Conservation (phyloP, 2,329 filamentous ascomycete species). For the Leptoxyphium fumago region DNA sequence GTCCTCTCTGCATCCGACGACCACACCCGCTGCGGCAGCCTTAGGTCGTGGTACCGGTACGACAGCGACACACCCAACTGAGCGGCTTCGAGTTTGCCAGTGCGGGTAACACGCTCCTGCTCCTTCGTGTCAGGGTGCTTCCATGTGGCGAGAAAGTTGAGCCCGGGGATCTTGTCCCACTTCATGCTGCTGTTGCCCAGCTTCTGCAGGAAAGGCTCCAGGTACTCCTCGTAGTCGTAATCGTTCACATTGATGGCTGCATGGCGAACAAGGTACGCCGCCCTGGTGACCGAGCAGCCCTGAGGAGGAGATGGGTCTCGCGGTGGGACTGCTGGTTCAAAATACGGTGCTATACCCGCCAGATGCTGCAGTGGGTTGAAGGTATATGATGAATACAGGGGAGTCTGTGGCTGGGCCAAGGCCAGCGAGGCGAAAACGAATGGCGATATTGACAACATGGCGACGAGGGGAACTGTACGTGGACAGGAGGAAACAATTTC, state of each 20-base stretch:
- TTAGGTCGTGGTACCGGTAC: conserved; percentile 43
- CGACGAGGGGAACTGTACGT: too few relatives aligned
- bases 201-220: conserved; percentile 40
- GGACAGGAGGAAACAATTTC: too few relatives aligned
- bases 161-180: conserved; percentile 40
- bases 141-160: conserved; percentile 45
- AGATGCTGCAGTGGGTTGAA: conserved; percentile 37
- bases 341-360: conserved; percentile 36
- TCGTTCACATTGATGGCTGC: conserved; percentile 39
- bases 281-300: conserved; percentile 36
- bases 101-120: conserved; percentile 44
- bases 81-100: conserved; percentile 46
- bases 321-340: conserved; percentile 32
- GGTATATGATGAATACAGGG: conserved; percentile 20
- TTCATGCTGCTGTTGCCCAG: conserved; percentile 43
- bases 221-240: conserved; percentile 37
- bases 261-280: conserved; percentile 35
- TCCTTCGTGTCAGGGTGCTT: conserved; percentile 37
- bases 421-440: conserved; percentile 3
- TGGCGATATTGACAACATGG: conserved; percentile 1
- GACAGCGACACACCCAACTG: conserved; percentile 44
- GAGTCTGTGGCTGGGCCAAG: conserved; percentile 4
- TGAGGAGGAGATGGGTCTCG: conserved; percentile 33
- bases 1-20: conserved; percentile 49
- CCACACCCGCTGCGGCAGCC: conserved; percentile 42